phyloP scores from a whole-genome alignment of 768 basidiomycete species.

The Agaricus subrufescens region DNA sequence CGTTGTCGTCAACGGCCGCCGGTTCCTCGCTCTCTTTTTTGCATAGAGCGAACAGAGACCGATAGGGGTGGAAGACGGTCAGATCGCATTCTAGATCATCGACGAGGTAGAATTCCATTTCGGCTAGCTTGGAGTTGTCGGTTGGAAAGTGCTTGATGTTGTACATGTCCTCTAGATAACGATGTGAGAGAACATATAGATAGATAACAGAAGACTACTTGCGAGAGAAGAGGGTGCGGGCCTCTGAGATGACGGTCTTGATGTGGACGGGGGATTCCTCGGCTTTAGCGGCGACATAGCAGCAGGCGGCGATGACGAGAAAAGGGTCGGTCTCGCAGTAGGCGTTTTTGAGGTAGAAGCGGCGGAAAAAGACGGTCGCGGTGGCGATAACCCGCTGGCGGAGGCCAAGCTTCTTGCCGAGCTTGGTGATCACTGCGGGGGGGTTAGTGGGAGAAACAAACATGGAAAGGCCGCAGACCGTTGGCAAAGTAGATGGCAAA shows the following conservation, averaged over 20 bases:
- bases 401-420: constrained; percentile 78
- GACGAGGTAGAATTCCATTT: constrained; percentile 99
- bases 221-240: constrained; percentile 73
- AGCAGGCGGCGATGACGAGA: constrained; percentile 87
- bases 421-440: constrained; percentile 72
- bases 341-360: constrained; percentile 95
- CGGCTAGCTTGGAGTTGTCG: constrained; percentile 89
- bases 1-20: constrained; percentile 39
- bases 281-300: constrained; percentile 94
- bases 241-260: constrained; percentile 85
- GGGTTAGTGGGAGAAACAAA: neutral
- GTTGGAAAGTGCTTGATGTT: constrained; percentile 76
- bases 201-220: constrained; percentile 19
- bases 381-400: constrained; percentile 93
- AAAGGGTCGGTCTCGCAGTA: constrained; percentile 97
- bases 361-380: constrained; percentile 89
- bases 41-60: constrained; percentile 76
- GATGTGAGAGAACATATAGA: neutral
- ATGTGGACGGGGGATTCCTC: constrained; percentile 96
- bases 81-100: constrained; percentile 80
- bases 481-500: constrained; percentile 88
- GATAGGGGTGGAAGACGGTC: constrained; percentile 91
- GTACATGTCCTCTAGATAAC: constrained; percentile 52
- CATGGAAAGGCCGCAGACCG: constrained; percentile 33
- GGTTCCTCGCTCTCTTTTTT: constrained; percentile 41